Conservation (phyloP, 345 rosid species). For the Garcia nutans region DNA sequence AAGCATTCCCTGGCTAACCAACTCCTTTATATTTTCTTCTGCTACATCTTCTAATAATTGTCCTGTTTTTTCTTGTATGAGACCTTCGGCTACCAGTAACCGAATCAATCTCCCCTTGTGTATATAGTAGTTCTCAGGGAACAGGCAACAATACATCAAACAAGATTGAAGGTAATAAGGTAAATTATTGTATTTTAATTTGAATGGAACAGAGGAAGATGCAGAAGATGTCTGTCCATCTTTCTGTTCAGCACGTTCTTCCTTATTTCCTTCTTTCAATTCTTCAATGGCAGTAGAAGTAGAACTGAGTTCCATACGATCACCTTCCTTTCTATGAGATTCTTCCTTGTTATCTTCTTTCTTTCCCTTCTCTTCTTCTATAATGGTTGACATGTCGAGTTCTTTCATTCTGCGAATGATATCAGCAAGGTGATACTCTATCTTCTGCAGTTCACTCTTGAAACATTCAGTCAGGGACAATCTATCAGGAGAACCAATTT, state of each 20-base stretch:
- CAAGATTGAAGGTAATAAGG: constrained; percentile 38
- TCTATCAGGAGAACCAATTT: constrained; percentile 15
- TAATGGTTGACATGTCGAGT: constrained; percentile 8
- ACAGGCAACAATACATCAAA: constrained; percentile 36
- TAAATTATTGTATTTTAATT: constrained; percentile 16
- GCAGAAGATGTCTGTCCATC: constrained; percentile 25
- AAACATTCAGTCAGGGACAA: constrained; percentile 22
- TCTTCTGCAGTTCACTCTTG: constrained; percentile 19
- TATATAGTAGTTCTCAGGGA: constrained; percentile 35
- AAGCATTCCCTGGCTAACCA: constrained; percentile 37
- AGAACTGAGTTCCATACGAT: constrained; percentile 3
- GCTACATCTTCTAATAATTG: constrained; percentile 32
- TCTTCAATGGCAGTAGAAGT: constrained; percentile 6
- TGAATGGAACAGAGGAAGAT: constrained; percentile 19
- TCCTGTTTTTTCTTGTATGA: constrained; percentile 30
- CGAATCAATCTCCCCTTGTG: constrained; percentile 32
- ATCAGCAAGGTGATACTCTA: constrained; percentile 20
- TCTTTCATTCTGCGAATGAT: constrained; percentile 10
- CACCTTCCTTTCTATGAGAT: neutral
- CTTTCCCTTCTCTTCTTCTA: neutral
- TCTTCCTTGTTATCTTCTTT: neutral
- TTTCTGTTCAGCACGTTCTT: constrained; percentile 1
- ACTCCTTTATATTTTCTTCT: constrained; percentile 31
- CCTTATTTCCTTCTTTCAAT: constrained; percentile 1
- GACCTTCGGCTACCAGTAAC: constrained; percentile 38